These are phyloP conservation scores for Amanita pallidorosea DNA, from an alignment of 768 basidiomycete species.

Conservation along the genomic window DNA sequence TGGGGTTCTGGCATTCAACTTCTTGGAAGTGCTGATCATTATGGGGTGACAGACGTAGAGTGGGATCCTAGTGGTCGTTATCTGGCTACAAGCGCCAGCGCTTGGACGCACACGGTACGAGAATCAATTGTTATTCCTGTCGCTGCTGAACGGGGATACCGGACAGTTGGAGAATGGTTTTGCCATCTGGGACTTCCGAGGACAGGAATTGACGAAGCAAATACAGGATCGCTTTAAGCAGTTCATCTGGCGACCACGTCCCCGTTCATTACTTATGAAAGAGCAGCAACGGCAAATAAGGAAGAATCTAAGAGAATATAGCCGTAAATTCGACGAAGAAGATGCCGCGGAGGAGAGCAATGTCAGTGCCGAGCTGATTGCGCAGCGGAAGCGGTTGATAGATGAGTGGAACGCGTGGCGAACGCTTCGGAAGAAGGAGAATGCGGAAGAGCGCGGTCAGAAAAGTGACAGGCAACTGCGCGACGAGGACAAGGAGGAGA, in stretches of 20 bases:
- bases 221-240: slow-evolving; percentile 96
- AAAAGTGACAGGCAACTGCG: slow-evolving; percentile 16
- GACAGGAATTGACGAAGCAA: slow-evolving; percentile 86
- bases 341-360: slow-evolving; percentile 93
- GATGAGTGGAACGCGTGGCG: slow-evolving; percentile 99
- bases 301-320: slow-evolving; percentile 85
- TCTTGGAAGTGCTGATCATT: slow-evolving; percentile 84
- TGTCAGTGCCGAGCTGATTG: slow-evolving; percentile 88
- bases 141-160: slow-evolving; percentile 5
- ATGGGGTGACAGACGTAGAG: slow-evolving; percentile 93
- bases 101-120: slow-evolving; percentile 87
- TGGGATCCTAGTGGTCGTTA: slow-evolving; percentile 98
- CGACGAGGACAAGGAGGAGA: slow-evolving; percentile 65
- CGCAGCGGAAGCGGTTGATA: slow-evolving; percentile 81
- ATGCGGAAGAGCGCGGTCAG: slow-evolving; percentile 43
- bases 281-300: slow-evolving; percentile 83
- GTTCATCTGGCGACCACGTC: slow-evolving; percentile 97
- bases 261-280: slow-evolving; percentile 73
- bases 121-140: slow-evolving; percentile 6
- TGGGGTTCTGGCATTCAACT: slow-evolving; percentile 84
- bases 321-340: slow-evolving; percentile 89
- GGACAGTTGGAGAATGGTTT: slow-evolving; percentile 90
- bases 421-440: slow-evolving; percentile 50
- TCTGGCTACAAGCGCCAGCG: slow-evolving; percentile 85
- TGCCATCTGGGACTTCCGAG: slow-evolving; percentile 96